Evolutionary conservation across 805 yeast genomes (phyloP), one percentile per base, ranked within the genome.

Genomic region (Hanseniaspora osmophila): DNA sequence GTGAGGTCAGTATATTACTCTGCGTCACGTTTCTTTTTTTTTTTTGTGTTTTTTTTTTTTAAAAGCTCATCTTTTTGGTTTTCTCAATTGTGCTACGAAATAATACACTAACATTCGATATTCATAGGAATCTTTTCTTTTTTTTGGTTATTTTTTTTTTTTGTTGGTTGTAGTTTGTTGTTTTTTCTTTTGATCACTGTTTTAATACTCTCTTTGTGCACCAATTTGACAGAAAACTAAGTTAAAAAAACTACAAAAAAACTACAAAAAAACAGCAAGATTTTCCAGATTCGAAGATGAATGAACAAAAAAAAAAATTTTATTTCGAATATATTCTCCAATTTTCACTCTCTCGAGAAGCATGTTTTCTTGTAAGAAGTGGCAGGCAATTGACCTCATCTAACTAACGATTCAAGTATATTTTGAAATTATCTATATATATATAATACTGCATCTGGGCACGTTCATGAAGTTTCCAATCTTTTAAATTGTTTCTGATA

Each of bases 1-100:
- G 44, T 47, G 10, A 22, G 44, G 27, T 44, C 47, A 46, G 51
- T 42, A 49, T 43, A 45, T 44, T 44, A 42, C 33, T 30, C 43
- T 43, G 35, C 38, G 39, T 37, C 41, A 35, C 43, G 41, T 38
- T 41, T 42, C 35, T 46, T 45, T 48, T 44, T 33, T 41, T 30
- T 41, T 41, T 41, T 13, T n/a, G n/a, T n/a, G n/a, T 41, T 41
- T 40, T 40, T 40, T 40, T 40, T 22, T 15, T 40, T 32, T 32
- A 9, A 6, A 6, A 9, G 35, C 10, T 22, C 7, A 22, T 22
- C 27, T 22, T 22, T 22, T 22, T 22, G 27, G 7, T n/a, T n/a
- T n/a, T n/a, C n/a, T n/a, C n/a, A n/a, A n/a, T n/a, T n/a, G n/a
- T n/a, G n/a, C 27, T 22, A 22, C 27, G 27, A 4, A 5, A 4